phyloP scores from a whole-genome alignment of 768 basidiomycete genomes.

The Cubamyces sp. region DNA sequence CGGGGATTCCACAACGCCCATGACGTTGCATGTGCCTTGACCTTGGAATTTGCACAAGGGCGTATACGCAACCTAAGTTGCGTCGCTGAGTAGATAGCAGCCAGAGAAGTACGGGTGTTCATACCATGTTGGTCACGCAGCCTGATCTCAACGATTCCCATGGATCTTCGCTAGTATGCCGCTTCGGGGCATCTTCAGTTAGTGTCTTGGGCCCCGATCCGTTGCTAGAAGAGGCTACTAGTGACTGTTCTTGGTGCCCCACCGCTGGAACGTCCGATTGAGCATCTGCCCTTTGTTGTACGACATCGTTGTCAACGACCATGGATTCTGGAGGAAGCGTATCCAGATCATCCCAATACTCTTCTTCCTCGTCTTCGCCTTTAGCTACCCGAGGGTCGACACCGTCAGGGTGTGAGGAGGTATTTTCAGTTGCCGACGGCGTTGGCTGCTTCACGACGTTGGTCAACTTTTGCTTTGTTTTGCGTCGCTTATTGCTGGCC shows the following conservation, averaged over 20 bases:
- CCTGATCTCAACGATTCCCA: background rate
- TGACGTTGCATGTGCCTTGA: conserved; percentile 32
- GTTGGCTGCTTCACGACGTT: background rate
- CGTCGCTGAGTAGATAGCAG: background rate
- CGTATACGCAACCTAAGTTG: conserved; percentile 6
- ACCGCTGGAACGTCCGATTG: too few relatives aligned
- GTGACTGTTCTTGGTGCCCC: too few relatives aligned
- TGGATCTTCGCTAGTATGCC: background rate
- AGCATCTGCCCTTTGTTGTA: too few relatives aligned
- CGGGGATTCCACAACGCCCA: conserved; percentile 36
- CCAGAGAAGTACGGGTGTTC: background rate
- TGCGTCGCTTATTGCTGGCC: background rate
- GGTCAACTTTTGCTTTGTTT: background rate
- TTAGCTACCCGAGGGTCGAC: background rate
- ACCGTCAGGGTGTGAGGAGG: background rate
- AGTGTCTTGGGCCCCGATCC: background rate
- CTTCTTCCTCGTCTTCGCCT: conserved; percentile 9
- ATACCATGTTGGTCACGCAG: conserved; percentile 1
- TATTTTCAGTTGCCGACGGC: too few relatives aligned
- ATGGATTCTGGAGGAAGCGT: conserved; percentile 2
- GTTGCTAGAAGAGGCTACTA: background rate
- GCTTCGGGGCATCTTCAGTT: background rate
- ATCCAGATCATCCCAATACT: conserved; percentile 16
- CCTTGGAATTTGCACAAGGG: conserved; percentile 10
- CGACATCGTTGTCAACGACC: background rate